Evolutionary conservation across 164 flowering plant species (phyloP).

Genomic region (Magnolia officinalis): DNA sequence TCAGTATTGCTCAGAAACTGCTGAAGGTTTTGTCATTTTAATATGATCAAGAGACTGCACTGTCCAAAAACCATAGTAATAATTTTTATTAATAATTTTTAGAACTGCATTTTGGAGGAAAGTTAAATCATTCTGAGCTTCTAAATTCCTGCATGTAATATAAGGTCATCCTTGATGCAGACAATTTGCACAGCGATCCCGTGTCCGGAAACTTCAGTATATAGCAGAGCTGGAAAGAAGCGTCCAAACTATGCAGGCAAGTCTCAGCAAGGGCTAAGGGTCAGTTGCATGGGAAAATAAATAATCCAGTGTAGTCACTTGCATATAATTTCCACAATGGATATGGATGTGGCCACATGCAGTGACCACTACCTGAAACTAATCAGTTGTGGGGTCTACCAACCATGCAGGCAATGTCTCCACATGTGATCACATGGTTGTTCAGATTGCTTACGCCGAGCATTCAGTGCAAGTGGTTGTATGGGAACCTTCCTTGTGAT

Average conservation of each 20-base stretch:
- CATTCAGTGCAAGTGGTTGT: not conserved
- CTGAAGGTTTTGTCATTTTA: not conserved
- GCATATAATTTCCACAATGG: not conserved
- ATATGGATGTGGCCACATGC: not conserved
- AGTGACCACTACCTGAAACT: not conserved
- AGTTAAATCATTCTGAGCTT: not conserved
- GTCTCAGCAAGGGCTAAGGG: slow-evolving; percentile 4
- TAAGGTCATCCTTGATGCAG: slow-evolving; percentile 34
- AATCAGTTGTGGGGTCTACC: not conserved
- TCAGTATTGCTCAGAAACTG: not conserved
- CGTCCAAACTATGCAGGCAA: slow-evolving; percentile 82
- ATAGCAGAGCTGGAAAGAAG: slow-evolving; percentile 90
- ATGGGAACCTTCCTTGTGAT: not conserved
- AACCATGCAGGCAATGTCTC: not conserved
- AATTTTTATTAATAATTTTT: not conserved
- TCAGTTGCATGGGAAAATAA: not conserved
- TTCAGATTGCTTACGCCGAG: not conserved
- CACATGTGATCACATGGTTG: not conserved
- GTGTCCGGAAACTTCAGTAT: slow-evolving; percentile 96
- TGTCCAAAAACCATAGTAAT: not conserved
- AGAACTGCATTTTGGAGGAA: not conserved
- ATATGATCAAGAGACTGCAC: not conserved
- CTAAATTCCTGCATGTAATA: not conserved
- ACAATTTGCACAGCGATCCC: slow-evolving; percentile 93
- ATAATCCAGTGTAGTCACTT: not conserved